Evolutionary conservation across 2,329 filamentous ascomycete genomes (phyloP), one percentile per base, ranked within the genome.

Genomic region (Trichoderma oligosporum): DNA sequence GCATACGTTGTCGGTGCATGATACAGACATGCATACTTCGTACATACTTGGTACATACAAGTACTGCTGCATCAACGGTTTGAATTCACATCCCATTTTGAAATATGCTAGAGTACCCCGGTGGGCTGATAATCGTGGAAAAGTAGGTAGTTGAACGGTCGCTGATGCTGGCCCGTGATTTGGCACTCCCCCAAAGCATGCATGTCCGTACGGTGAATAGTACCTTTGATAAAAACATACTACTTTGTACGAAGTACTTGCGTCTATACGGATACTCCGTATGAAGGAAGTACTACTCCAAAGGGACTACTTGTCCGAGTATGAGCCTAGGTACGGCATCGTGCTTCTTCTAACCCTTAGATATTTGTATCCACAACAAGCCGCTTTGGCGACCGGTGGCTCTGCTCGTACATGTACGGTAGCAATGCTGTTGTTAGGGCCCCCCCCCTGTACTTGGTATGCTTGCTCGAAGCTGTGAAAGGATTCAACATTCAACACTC

Each of bases 401-500:
- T 33, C 14, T n/a, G 9, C 49, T 44, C 49, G 33, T 44, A n/a
- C n/a, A n/a, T n/a, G n/a, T n/a, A n/a, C n/a, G n/a, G n/a, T n/a
- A n/a, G n/a, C n/a, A 27, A n/a, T 27, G 38, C 18, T 35, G 49
- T 18, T 35, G 38, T 7, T 27, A 11, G 35, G 22, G n/a, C 25
- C 22, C 39, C 49, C 29, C 22, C 39, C 49, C 29, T 42, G 49
- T 44, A 44, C 18, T 11, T 16, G 11, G n/a, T 7, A 33, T 36
- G 31, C 41, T 35, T 33, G 41, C 31, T 18, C 41, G 24, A 38
- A 38, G 12, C 20, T 22, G 6, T 41, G 22, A 55, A 55, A n/a
- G 31, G 51, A 46, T 55, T 45, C 25, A 29, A 33, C 44, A 51
- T 46, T 51, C 31, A 49, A 36, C 39, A 35, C 24, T 57, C 36